Evolutionary conservation across 805 yeast genomes (phyloP).

Genomic region (Alloascoidea hylecoeti): DNA sequence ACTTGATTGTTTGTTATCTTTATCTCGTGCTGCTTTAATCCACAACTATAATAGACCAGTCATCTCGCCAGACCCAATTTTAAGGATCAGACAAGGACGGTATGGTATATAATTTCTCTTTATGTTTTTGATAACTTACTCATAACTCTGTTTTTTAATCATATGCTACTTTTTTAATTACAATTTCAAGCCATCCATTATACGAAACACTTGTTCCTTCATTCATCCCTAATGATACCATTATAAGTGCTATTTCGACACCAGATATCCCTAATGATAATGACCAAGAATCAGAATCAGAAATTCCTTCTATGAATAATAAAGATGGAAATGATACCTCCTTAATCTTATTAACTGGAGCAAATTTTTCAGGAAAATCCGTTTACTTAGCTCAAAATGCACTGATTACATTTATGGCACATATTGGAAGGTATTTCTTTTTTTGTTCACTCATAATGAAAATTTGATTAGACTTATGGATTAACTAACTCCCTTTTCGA

Average conservation of each 20-base stretch:
- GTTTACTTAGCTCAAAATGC: conserved; percentile 35
- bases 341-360: conserved; percentile 29
- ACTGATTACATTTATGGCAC: conserved; percentile 31
- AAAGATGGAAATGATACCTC: conserved; percentile 14
- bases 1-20: conserved; percentile 22
- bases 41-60: conserved; percentile 20
- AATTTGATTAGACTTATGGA: no score
- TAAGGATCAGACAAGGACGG: conserved; percentile 22
- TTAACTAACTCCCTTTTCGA: no score
- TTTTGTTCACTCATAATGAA: neutral
- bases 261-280: conserved; percentile 2
- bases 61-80: conserved; percentile 13
- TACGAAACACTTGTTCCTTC: conserved; percentile 23
- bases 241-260: conserved; percentile 15
- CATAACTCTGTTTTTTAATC: no score
- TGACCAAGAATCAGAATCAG: conserved; percentile 4
- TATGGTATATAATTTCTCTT: neutral
- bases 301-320: conserved; percentile 4
- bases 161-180: no score
- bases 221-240: conserved; percentile 29
- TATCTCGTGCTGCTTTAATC: conserved; percentile 18
- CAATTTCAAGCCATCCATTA: conserved; percentile 25
- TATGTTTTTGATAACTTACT: no score
- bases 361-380: conserved; percentile 38
- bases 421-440: conserved; percentile 25